Evolutionary conservation across 768 basidiomycete species (phyloP).

Genomic region (Hypholoma sublateritium): DNA sequence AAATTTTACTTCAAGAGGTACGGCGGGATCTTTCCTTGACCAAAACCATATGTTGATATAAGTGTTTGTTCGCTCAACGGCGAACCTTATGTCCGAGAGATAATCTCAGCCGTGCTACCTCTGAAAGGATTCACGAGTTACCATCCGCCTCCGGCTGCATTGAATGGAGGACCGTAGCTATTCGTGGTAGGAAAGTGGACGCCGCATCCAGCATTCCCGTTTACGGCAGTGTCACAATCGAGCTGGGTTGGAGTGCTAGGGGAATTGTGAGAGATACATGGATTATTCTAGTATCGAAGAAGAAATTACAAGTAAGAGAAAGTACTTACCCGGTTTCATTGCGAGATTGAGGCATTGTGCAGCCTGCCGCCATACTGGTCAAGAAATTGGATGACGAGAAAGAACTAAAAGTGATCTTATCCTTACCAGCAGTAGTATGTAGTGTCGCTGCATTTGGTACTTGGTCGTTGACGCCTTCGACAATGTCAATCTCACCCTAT

Average conservation of each 20-base stretch:
- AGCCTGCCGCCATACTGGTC: conserved; percentile 14
- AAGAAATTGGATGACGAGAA: background rate
- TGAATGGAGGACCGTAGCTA: conserved; percentile 56
- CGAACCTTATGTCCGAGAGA: conserved; percentile 20
- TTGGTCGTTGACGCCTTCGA: conserved; percentile 37
- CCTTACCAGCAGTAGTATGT: conserved; percentile 42
- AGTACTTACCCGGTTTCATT: conserved; percentile 42
- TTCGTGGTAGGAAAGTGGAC: conserved; percentile 34
- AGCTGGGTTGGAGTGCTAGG: conserved; percentile 17
- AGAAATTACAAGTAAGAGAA: background rate
- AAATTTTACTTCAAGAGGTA: conserved; percentile 48
- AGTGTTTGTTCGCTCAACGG: conserved; percentile 45
- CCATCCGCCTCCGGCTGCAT: conserved; percentile 60
- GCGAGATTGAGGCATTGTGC: conserved; percentile 29
- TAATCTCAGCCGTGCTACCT: too few species aligned
- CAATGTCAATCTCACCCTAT: conserved; percentile 37
- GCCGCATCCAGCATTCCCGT: conserved; percentile 52
- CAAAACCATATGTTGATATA: conserved; percentile 77
- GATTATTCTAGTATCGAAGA: background rate
- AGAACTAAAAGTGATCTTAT: conserved; percentile 39
- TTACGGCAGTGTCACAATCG: conserved; percentile 45
- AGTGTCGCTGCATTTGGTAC: conserved; percentile 29
- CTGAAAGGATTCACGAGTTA: too few species aligned
- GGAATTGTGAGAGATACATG: background rate
- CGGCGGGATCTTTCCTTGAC: conserved; percentile 46